phyloP scores from a whole-genome alignment of 129 eudicot genomes.

The Tanacetum coccineum region DNA sequence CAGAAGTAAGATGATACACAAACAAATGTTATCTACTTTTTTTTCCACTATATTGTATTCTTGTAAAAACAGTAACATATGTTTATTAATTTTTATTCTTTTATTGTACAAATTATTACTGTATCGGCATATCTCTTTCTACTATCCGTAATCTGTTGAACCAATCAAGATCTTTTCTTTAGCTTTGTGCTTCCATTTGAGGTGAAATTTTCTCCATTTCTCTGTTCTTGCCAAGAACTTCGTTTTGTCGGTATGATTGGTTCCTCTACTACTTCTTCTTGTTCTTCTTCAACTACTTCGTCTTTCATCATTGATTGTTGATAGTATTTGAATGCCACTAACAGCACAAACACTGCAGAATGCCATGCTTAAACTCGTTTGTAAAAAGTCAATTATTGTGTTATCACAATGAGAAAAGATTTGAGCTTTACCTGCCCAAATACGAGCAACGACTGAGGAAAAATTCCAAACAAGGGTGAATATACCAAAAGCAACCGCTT shows the following conservation, averaged over 20 bases:
- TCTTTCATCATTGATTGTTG: conserved; percentile 49
- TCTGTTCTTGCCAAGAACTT: conserved; percentile 32
- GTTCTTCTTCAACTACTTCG: conserved; percentile 38
- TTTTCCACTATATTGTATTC: conserved; percentile 11
- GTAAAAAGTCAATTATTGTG: background rate
- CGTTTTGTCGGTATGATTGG: conserved; percentile 20
- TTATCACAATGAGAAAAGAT: background rate
- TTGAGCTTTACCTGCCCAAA: conserved; percentile 70
- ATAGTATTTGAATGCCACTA: conserved; percentile 76
- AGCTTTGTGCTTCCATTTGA: conserved; percentile 14
- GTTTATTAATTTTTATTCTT: conserved; percentile 9
- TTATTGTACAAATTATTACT: conserved; percentile 23
- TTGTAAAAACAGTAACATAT: background rate
- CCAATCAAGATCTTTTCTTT: conserved; percentile 21
- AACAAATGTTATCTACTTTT: conserved; percentile 4
- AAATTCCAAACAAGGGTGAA: conserved; percentile 76
- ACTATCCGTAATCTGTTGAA: background rate
- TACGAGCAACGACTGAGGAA: conserved; percentile 62
- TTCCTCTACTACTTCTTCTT: conserved; percentile 16
- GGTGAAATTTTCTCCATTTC: background rate
- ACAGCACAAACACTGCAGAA: conserved; percentile 75
- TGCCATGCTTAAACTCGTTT: conserved; percentile 15
- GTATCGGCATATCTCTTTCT: conserved; percentile 15
- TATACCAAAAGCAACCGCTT: conserved; percentile 61
- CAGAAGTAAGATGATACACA: background rate